Base-by-base conservation (phyloP, 352 stramenopile genomes). In the Globisporangium echinulatum region DNA sequence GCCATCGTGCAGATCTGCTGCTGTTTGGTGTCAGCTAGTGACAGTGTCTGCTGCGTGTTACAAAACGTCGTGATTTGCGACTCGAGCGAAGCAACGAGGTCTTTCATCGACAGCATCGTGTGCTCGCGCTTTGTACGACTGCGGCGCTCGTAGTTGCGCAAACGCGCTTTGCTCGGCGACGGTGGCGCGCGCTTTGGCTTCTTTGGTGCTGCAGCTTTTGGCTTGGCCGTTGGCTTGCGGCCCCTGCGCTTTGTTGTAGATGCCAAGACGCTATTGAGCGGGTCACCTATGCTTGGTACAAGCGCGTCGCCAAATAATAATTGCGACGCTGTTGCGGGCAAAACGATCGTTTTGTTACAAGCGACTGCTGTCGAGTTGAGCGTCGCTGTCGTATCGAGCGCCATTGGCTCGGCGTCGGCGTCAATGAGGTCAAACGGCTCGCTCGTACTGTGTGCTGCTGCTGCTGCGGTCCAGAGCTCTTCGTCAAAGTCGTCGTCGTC, bases 81-180 rank as follows among this genome's bases (percentile, higher is more conserved):
- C 54, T 85, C 75, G 46, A 81, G 66, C 13, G 49, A 50, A 9
- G 58, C 56, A n/a, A 82, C 73, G 6, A 65, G 66, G 49, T 79
- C 64, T 59, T 80, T 85, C 75, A 85, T 85, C 4, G 56, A 71
- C 61, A 77, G 58, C 67, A 82, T 79, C 44, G 71, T 80, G 51
- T 76, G 64, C 68, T 85, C 68, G 59, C 75, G 61, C 47, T 85
- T 85, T 54, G 74, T 63, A 3, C 75, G 73, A 56, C 75, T 85
- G 25, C 73, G 73, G 8, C 75, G 73, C 53, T 85, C 73, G 56
- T 85, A 85, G 65, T 61, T 81, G 50, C 75, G 73, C 19, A 82
- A 54, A 17, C 67, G 49, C n/a, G 71, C 75, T 53, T 85, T 81
- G 33, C 66, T 65, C 2, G 70, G 65, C 13, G 63, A 72, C 44